Base-by-base conservation (phyloP, 2,329 filamentous ascomycete genomes). In the Remersonia thermophila region DNA sequence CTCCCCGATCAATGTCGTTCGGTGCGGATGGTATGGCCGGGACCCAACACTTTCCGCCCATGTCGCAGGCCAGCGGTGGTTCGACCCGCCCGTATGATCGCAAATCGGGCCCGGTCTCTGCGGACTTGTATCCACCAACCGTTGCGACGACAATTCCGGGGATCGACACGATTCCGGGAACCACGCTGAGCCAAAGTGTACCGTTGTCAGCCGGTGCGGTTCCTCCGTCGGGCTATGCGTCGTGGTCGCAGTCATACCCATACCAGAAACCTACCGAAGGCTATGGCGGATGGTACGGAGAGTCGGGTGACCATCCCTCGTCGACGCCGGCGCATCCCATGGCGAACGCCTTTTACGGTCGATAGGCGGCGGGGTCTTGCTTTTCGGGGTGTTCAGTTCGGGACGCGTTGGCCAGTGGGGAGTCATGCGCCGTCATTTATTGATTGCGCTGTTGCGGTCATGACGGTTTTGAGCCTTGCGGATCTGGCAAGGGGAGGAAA, bases 1-100 rank as follows among this genome's bases (percentile, higher is more conserved):
- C 59, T 11, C 48, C 54, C 18, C 60, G 68, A 30, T 69, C 67
- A 4, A 53, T 69, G 47, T 69, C 68, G 0, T 70, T 66, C 33
- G 59, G 65, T 18, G 59, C 61, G 29, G 67, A 69, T 13, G 51
- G 53, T 26, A 48, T 59, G 37, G 41, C 49, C 3, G 49, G 51
- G 33, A 59, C 58, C 15, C 49, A 58, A 13, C 59, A 61, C 16
- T 69, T 64, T 39, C 50, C 61, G n/a, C 48, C 59, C 8, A 55
- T 65, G 31, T 51, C 57, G 4, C 57, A 61, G 15, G 51, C 56
- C 26, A 47, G 52, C 25, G 36, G 43, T 35, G 35, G 47, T 33
- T 43, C 48, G 7, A 40, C 47, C 27, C 52, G 56, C n/a, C 44
- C 56, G 7, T 69, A 63, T 38, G 65, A 66, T 28, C 59, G 66